A percentile compares a stretch with the other conserved stretches of the same genome.
These are phyloP conservation scores for Alternaria dauci DNA, from an alignment of 2,329 filamentous ascomycete genomes.

Conservation along the genomic window DNA sequence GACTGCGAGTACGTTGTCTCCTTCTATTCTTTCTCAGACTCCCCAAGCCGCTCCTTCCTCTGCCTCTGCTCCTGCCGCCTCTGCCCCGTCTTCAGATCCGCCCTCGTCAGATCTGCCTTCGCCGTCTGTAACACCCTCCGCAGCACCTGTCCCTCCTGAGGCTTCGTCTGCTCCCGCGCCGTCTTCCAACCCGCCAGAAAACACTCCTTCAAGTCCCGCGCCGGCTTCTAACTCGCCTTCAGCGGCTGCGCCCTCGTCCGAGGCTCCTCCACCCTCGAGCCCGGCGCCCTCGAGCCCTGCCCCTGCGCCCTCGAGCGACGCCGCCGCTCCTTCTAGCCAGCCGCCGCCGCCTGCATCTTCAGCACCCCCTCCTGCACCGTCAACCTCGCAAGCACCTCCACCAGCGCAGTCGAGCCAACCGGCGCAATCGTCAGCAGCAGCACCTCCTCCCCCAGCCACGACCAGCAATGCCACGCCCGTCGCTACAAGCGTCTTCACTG, in stretches of 20 bases:
- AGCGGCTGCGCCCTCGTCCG: constrained; percentile 19
- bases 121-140: constrained; percentile 32
- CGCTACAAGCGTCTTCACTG: constrained; percentile 33
- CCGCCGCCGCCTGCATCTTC: constrained; percentile 7
- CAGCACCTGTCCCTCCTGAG: constrained; percentile 33
- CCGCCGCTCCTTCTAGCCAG: constrained; percentile 18
- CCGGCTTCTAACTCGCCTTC: constrained; percentile 28
- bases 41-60: constrained; percentile 15
- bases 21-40: constrained; percentile 22
- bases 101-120: constrained; percentile 18
- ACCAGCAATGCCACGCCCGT: constrained; percentile 8
- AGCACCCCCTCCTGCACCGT: constrained; percentile 5
- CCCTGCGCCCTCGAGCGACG: constrained; percentile 29
- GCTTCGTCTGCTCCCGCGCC: constrained; percentile 26
- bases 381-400: constrained; percentile 21
- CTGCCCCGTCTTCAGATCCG: constrained; percentile 19
- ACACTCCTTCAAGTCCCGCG: constrained; percentile 23
- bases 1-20: constrained; percentile 47
- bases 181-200: constrained; percentile 21
- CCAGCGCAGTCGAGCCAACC: constrained; percentile 19
- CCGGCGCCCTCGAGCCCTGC: constrained; percentile 21
- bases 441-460: constrained; percentile 1
- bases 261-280: constrained; percentile 18
- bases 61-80: constrained; percentile 20
- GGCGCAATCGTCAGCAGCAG: constrained; percentile 21